A percentile compares a stretch with the other conserved stretches of the same genome.
These are phyloP conservation scores for Pythium biforme DNA, from an alignment of 352 stramenopile species.

Conservation along the genomic window DNA sequence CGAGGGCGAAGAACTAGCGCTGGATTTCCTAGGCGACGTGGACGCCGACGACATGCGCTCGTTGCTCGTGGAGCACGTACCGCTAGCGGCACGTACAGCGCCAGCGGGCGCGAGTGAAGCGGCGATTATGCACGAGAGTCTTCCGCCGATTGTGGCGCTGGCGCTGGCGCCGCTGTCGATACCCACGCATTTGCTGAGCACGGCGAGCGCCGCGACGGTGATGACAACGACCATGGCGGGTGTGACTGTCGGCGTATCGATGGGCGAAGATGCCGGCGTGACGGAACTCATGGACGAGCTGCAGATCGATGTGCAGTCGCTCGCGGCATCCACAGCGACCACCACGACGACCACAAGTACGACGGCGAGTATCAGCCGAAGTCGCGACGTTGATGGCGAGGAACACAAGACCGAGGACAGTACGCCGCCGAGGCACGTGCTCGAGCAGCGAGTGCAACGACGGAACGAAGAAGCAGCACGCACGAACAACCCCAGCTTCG, in stretches of 20 bases:
- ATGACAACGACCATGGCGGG: neutral
- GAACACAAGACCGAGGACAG: slow-evolving; percentile 60
- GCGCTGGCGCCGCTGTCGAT: slow-evolving; percentile 28
- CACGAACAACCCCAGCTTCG: too few species aligned
- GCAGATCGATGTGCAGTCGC: slow-evolving; percentile 35
- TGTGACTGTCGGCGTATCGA: neutral
- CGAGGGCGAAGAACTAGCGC: slow-evolving; percentile 24
- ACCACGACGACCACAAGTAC: slow-evolving; percentile 40
- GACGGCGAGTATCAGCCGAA: slow-evolving; percentile 31
- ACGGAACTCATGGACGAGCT: slow-evolving; percentile 52
- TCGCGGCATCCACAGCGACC: neutral
- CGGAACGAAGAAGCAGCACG: neutral
- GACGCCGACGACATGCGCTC: slow-evolving; percentile 50
- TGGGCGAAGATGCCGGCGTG: slow-evolving; percentile 43
- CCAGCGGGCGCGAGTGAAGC: neutral
- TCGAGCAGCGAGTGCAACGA: slow-evolving; percentile 17
- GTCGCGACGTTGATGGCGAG: slow-evolving; percentile 27
- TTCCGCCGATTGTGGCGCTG: neutral
- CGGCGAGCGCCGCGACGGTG: slow-evolving; percentile 2
- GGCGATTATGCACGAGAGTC: too few species aligned
- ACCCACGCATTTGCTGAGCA: slow-evolving; percentile 27
- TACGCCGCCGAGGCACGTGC: slow-evolving; percentile 31
- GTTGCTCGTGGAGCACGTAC: slow-evolving; percentile 45
- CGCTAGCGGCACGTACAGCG: neutral
- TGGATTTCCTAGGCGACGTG: slow-evolving; percentile 60